Conservation (phyloP, 495 filamentous ascomycete genomes). For the Tuber indicum region DNA sequence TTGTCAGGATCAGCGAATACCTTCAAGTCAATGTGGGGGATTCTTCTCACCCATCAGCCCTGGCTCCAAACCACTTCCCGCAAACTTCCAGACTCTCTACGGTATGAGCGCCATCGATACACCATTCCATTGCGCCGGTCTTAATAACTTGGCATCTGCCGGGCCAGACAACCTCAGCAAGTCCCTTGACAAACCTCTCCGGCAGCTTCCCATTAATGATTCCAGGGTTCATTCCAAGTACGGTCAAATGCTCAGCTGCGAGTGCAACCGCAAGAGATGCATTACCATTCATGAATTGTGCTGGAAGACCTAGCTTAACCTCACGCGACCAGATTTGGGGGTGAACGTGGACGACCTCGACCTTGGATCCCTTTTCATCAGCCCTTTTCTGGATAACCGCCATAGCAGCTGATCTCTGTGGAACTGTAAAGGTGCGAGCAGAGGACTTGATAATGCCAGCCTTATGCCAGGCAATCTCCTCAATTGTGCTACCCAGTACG, state of each 20-base stretch:
- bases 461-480: slow-evolving; percentile 96
- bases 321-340: slow-evolving; percentile 51
- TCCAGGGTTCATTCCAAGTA: slow-evolving; percentile 17
- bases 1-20: background rate
- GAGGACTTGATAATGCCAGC: slow-evolving; percentile 79
- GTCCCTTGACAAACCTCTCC: slow-evolving; percentile 61
- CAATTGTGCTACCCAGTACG: slow-evolving; percentile 73
- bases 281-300: slow-evolving; percentile 78
- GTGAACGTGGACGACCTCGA: slow-evolving; percentile 60
- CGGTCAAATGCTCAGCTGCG: slow-evolving; percentile 45
- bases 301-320: slow-evolving; percentile 69
- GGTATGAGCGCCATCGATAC: slow-evolving; percentile 88
- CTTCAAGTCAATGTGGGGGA: background rate
- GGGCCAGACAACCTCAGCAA: slow-evolving; percentile 67
- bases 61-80: slow-evolving; percentile 66
- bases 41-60: slow-evolving; percentile 42
- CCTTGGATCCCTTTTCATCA: slow-evolving; percentile 51
- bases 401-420: slow-evolving; percentile 60
- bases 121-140: slow-evolving; percentile 65
- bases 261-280: slow-evolving; percentile 73
- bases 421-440: slow-evolving; percentile 63
- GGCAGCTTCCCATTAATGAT: slow-evolving; percentile 48
- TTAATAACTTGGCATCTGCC: slow-evolving; percentile 75
- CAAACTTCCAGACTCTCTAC: slow-evolving; percentile 76
- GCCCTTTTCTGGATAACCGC: slow-evolving; percentile 67